Percentiles rank a stretch among this genome's conserved stretches.
These are phyloP conservation scores for Eucalyptus decipiens DNA, from an alignment of 345 rosid species.

Conservation along the genomic window DNA sequence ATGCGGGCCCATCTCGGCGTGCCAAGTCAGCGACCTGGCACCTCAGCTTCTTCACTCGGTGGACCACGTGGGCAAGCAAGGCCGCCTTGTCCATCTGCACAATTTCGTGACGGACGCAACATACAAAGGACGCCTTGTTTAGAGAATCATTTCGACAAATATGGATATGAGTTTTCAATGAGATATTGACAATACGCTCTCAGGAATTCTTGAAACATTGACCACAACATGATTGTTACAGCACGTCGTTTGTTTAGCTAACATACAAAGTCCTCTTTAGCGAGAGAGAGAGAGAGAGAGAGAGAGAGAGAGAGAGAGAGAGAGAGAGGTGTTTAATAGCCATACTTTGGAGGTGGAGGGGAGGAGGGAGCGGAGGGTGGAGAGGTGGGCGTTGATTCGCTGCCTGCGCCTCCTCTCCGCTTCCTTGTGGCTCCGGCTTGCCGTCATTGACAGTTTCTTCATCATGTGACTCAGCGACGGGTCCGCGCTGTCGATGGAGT, in stretches of 20 bases:
- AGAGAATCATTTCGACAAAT: neutral
- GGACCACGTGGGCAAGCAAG: constrained; percentile 76
- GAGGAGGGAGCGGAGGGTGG: constrained; percentile 51
- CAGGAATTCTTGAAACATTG: neutral
- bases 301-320: constrained; percentile 27
- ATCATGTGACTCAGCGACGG: neutral
- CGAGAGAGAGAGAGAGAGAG: neutral
- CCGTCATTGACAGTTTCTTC: neutral
- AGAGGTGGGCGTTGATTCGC: constrained; percentile 49
- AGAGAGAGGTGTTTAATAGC: constrained; percentile 29
- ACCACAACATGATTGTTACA: neutral
- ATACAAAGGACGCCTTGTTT: neutral
- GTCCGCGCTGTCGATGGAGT: neutral
- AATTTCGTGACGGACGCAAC: neutral
- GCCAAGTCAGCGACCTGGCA: constrained; percentile 27
- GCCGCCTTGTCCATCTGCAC: constrained; percentile 74
- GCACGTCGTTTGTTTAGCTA: neutral
- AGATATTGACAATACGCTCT: too few species aligned
- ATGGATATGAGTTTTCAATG: neutral
- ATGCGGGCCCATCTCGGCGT: neutral
- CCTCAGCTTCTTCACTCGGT: constrained; percentile 42
- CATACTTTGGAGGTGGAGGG: constrained; percentile 14
- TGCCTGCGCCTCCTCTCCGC: constrained; percentile 53
- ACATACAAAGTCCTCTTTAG: neutral
- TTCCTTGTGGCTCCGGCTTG: constrained; percentile 35